A percentile compares a stretch with the other conserved stretches of the same genome.
Conservation (phyloP, 257 asterid genomes). For the Phtheirospermum japonicum region DNA sequence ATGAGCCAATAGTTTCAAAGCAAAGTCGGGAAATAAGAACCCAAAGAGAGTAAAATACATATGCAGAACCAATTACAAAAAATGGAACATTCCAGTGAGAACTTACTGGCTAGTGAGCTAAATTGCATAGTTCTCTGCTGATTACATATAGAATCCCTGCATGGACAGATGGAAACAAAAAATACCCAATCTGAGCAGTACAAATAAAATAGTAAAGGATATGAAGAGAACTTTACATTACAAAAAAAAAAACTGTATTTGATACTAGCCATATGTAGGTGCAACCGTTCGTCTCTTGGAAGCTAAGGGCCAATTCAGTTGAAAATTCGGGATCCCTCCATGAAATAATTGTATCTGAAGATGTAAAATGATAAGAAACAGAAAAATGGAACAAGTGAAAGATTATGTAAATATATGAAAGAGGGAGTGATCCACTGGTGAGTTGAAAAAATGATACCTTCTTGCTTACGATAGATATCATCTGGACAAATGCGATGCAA, state of each 20-base stretch:
- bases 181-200: slow-evolving; percentile 7
- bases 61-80: slow-evolving; percentile 19
- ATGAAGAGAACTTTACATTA: slow-evolving; percentile 7
- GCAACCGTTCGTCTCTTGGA: slow-evolving; percentile 96
- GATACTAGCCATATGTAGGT: slow-evolving; percentile 87
- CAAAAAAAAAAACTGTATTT: slow-evolving; percentile 10
- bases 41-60: background rate
- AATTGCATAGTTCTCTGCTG: slow-evolving; percentile 88
- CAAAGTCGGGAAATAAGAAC: background rate
- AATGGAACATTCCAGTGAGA: background rate
- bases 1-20: slow-evolving; percentile 1
- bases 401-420: slow-evolving; percentile 4
- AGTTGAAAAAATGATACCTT: slow-evolving; percentile 46
- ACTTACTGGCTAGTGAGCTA: slow-evolving; percentile 76
- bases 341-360: slow-evolving; percentile 85
- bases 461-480: slow-evolving; percentile 95
- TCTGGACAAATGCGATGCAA: slow-evolving; percentile 84
- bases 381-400: slow-evolving; percentile 20
- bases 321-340: slow-evolving; percentile 96
- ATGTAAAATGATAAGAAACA: slow-evolving; percentile 22
- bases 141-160: slow-evolving; percentile 87
- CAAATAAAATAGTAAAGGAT: slow-evolving; percentile 15
- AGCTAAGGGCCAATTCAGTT: slow-evolving; percentile 97
- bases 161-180: slow-evolving; percentile 25
- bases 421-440: slow-evolving; percentile 4